Base-by-base conservation (phyloP, 192 early-diverging fungal species). In the Backusella australiensis region DNA sequence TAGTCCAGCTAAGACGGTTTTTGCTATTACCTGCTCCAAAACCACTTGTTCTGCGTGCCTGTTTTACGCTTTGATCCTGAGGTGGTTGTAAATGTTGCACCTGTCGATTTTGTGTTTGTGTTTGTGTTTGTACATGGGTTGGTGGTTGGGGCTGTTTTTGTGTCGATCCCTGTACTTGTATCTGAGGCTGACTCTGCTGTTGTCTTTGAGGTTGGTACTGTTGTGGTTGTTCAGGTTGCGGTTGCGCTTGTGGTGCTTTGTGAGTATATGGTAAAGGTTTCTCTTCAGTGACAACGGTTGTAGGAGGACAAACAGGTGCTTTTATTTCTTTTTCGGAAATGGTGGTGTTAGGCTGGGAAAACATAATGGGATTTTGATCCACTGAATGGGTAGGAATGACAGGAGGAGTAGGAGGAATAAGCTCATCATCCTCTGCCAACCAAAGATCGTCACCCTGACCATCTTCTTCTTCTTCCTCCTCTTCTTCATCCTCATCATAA, bases 1-100 rank as follows among this genome's bases (percentile, higher is more conserved):
- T 83, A 26, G 77, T 75, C 76, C 75, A 77, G 42, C 82, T 78
- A n/a, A 77, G 46, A 17, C 76, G 72, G 67, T 75, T 76, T 67
- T 59, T 67, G 39, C 53, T 76, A 6, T 29, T 59, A 36, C 41
- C 29, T 29, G 11, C 26, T 29, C 56, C 56, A 56, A 67, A 77
- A 17, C 41, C 67, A 41, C 70, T 81, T 41, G 44, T 68, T 29
- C 75, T 75, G 6, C 78, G 69, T 14, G 39, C 36, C 39, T 79
- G 71, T 34, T 70, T 69, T 39, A 53, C 23, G 23, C 56, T 63
- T 63, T 63, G 56, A 63, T 63, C 56, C 12, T 63, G 56, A 14
- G 56, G 56, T 14, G 56, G 26, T n/a, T 63, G 56, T 29, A 63
- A 63, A 23, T 59, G 53, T 59, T 59, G 21, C 17, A 23, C 19